These are phyloP conservation scores for Aspergillus arachidicola DNA, from an alignment of 2,329 filamentous ascomycete species.

Conservation along the genomic window DNA sequence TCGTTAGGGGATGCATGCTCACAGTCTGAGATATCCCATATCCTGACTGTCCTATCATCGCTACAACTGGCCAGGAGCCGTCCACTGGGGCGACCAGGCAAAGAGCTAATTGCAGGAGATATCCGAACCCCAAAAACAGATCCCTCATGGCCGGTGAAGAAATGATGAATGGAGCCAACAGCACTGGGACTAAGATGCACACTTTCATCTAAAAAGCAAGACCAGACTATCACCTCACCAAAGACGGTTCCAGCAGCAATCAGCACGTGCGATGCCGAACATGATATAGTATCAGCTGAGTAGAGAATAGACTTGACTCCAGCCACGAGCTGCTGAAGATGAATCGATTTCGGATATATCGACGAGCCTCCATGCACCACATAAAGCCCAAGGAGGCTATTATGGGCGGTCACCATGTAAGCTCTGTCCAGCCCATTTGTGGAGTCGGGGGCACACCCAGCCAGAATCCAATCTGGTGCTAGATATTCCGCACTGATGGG, in stretches of 20 bases:
- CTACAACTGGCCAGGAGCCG: slow-evolving; percentile 88
- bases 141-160: slow-evolving; percentile 76
- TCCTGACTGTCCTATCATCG: slow-evolving; percentile 84
- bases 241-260: slow-evolving; percentile 91
- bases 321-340: slow-evolving; percentile 47
- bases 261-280: slow-evolving; percentile 62
- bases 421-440: slow-evolving; percentile 41
- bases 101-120: slow-evolving; percentile 56
- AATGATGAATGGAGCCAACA: slow-evolving; percentile 52
- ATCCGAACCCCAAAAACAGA: slow-evolving; percentile 90
- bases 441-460: slow-evolving; percentile 52
- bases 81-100: slow-evolving; percentile 41
- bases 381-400: slow-evolving; percentile 67
- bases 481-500: slow-evolving; percentile 45
- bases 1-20: slow-evolving; percentile 32
- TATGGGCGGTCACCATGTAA: slow-evolving; percentile 81
- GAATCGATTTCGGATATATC: slow-evolving; percentile 28
- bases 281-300: slow-evolving; percentile 73
- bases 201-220: slow-evolving; percentile 52
- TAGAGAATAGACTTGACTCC: slow-evolving; percentile 80
- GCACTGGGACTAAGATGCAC: slow-evolving; percentile 20
- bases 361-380: slow-evolving; percentile 19
- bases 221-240: slow-evolving; percentile 91
- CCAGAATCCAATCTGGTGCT: slow-evolving; percentile 77
- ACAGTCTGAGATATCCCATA: slow-evolving; percentile 79